Conservation (phyloP, 2,329 filamentous ascomycete genomes). For the Cladosporium halotolerans region DNA sequence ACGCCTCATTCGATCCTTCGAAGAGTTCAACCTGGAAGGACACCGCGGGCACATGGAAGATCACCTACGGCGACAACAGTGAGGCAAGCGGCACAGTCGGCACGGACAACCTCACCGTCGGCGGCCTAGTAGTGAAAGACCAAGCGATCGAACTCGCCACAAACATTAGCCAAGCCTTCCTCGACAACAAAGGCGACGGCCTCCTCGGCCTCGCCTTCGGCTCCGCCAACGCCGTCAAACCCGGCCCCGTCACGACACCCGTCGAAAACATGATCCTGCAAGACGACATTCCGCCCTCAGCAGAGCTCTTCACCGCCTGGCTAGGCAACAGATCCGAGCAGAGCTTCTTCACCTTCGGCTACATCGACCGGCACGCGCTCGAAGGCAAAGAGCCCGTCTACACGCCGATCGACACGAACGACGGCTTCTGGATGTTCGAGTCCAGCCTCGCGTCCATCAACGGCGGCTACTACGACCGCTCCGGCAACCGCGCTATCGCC, state of each 20-base stretch:
- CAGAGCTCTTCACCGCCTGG: conserved; percentile 59
- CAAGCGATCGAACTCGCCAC: conserved; percentile 62
- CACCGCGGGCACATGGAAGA: conserved; percentile 52
- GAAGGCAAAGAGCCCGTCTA: conserved; percentile 43
- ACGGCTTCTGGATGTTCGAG: conserved; percentile 64
- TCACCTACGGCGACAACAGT: conserved; percentile 63
- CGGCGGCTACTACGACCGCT: conserved; percentile 45
- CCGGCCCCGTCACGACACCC: conserved; percentile 52
- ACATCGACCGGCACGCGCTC: conserved; percentile 59
- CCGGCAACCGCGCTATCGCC: conserved; percentile 59
- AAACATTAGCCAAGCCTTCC: conserved; percentile 53
- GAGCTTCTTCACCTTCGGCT: conserved; percentile 68
- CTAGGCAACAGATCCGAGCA: conserved; percentile 50
- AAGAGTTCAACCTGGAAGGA: conserved; percentile 53
- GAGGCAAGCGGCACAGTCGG: conserved; percentile 59
- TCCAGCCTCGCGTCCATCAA: conserved; percentile 54
- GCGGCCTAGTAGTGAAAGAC: conserved; percentile 54
- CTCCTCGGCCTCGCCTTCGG: conserved; percentile 61
- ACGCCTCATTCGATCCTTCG: conserved; percentile 53
- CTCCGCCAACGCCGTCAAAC: conserved; percentile 34
- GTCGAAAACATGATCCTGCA: conserved; percentile 64
- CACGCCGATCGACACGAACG: conserved; percentile 54
- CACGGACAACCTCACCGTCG: conserved; percentile 56
- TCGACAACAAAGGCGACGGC: conserved; percentile 53
- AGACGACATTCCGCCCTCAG: conserved; percentile 45